Base-by-base conservation (phyloP, 2,329 filamentous ascomycete species). In the Talaromyces albobiverticillius region DNA sequence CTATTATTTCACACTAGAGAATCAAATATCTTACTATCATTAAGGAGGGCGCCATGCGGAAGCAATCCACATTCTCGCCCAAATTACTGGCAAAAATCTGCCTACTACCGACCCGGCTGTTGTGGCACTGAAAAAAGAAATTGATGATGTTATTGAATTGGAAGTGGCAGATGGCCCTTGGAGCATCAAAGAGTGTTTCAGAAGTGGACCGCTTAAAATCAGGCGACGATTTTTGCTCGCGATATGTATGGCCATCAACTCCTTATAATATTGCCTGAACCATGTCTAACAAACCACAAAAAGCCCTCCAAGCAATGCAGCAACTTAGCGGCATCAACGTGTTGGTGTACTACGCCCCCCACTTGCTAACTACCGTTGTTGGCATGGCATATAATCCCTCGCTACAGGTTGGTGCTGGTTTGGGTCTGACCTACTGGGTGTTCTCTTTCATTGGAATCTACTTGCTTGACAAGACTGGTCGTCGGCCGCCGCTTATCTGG, bases 291-390 rank as follows among this genome's bases (percentile, higher is more conserved):
- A 60, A 66, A 51, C 56, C 62, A 25, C 67, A 69, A 46, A 69
- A 67, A 41, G 58, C 68, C 41, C 65, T 68, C 23, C 53, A 57
- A 69, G 11, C 61, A 1, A 77, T 79, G 67, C 76, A 78, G 47
- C 72, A 74, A 51, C 62, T 74, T 14, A 60, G 58, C 22, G 71
- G 71, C 8, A 56, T 64, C 16, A 64, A 59, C 38, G 54, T 48
- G 0, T 22, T 42, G 10, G 16, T 23, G 3, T 51, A 51, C 48
- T 62, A 62, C 34, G 20, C 59, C 2, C 56, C 59, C 5, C 54
- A 51, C 14, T n/a, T 62, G 4, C 40, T 61, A 6, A 34, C 55
- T 8, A 31, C 54, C 16, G 53, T 40, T 14, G 55, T 62, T 11
- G 59, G 59, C 22, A 7, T 41, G 16, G n/a, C 23, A 29, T 45